These are phyloP conservation scores for Camillea tinctor DNA, from an alignment of 2,329 filamentous ascomycete genomes.

Conservation along the genomic window DNA sequence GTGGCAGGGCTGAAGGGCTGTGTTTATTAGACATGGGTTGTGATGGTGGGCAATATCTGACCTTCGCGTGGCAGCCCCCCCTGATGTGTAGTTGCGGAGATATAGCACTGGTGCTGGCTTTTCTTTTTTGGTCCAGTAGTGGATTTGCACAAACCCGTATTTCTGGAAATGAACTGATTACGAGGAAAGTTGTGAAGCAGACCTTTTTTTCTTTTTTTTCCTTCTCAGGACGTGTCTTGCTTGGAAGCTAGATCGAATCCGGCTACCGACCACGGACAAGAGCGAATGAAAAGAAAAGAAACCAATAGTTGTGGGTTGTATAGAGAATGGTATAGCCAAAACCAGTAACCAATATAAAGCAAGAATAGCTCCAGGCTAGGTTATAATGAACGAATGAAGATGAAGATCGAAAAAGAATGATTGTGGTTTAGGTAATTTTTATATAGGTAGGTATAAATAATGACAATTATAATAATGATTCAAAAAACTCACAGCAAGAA, in stretches of 20 bases:
- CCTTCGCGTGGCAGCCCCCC: conserved; percentile 28
- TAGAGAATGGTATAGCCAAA: not conserved
- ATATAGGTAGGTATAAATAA: conserved; percentile 5
- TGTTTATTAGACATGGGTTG: conserved; percentile 14
- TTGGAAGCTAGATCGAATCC: not conserved
- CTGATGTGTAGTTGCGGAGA: conserved; percentile 8
- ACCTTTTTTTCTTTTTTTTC: too few species aligned
- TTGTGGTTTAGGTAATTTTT: not conserved
- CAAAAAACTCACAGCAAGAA: conserved; percentile 62
- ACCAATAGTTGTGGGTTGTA: not conserved
- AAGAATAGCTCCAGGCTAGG: conserved; percentile 5
- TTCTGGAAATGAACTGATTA: conserved; percentile 19
- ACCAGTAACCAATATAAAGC: not conserved
- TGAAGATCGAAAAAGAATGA: conserved; percentile 15
- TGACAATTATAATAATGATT: conserved; percentile 19
- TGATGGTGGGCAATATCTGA: conserved; percentile 23
- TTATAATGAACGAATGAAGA: conserved; percentile 15
- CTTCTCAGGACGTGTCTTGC: not conserved
- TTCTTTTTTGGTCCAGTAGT: conserved; percentile 11
- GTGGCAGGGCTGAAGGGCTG: conserved; percentile 25
- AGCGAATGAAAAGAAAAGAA: not conserved
- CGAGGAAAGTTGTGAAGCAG: conserved; percentile 7
- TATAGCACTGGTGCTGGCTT: conserved; percentile 12
- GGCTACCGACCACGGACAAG: not conserved
- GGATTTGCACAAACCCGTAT: conserved; percentile 10